Percentiles rank a stretch among this genome's conserved stretches.
Conservation (phyloP, 495 filamentous ascomycete genomes). For the Aspergillus biplanus region DNA sequence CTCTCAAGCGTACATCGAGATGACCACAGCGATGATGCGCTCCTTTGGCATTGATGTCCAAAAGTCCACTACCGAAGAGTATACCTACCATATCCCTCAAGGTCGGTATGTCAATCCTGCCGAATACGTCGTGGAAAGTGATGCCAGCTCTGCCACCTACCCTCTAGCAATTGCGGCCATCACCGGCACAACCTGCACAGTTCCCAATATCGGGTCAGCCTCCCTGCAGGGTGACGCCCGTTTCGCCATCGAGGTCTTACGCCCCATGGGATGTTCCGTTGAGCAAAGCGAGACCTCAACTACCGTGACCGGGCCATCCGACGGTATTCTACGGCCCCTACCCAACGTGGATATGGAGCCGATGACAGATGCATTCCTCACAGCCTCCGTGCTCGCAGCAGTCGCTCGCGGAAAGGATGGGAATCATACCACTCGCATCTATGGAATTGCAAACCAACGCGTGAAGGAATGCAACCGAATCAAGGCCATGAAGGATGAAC, state of each 20-base stretch:
- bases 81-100: slow-evolving; percentile 94
- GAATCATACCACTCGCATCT: slow-evolving; percentile 74
- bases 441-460: slow-evolving; percentile 96
- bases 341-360: slow-evolving; percentile 94
- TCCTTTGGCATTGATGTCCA: slow-evolving; percentile 84
- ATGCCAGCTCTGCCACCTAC: slow-evolving; percentile 97
- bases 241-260: slow-evolving; percentile 88
- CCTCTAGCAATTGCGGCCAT: slow-evolving; percentile 94
- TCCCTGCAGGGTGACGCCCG: slow-evolving; percentile 95
- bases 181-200: slow-evolving; percentile 89
- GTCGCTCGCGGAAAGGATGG: slow-evolving; percentile 67
- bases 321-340: slow-evolving; percentile 69
- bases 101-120: slow-evolving; percentile 82
- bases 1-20: slow-evolving; percentile 96
- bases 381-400: slow-evolving; percentile 89
- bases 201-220: slow-evolving; percentile 91
- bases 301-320: slow-evolving; percentile 85
- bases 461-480: slow-evolving; percentile 99
- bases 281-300: slow-evolving; percentile 84
- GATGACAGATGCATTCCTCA: slow-evolving; percentile 99
- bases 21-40: slow-evolving; percentile 98
- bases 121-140: slow-evolving; percentile 92
- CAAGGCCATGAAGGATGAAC: slow-evolving; percentile 90
- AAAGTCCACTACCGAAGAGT: slow-evolving; percentile 70
- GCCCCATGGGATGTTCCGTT: slow-evolving; percentile 92